Conservation (phyloP, 2,329 filamentous ascomycete species). For the Exophiala viscosa region DNA sequence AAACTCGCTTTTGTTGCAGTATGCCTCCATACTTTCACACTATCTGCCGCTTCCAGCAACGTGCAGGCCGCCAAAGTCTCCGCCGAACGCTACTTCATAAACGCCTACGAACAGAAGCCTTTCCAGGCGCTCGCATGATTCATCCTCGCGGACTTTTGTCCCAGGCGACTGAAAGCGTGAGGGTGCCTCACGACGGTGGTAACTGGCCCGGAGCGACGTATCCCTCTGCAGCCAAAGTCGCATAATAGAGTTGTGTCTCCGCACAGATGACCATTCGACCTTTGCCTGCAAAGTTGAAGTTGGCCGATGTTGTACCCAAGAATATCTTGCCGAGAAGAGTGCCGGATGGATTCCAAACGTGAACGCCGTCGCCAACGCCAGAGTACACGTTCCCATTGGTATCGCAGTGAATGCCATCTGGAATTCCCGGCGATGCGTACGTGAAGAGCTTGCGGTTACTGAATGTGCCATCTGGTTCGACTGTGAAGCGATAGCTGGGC, state of each 20-base stretch:
- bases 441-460: slow-evolving; percentile 52
- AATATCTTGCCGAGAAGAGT: slow-evolving; percentile 57
- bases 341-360: slow-evolving; percentile 52
- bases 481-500: slow-evolving; percentile 24
- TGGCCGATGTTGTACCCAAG: slow-evolving; percentile 29
- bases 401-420: slow-evolving; percentile 50
- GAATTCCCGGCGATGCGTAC: slow-evolving; percentile 46
- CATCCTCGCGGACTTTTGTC: too few species aligned
- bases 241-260: slow-evolving; percentile 23
- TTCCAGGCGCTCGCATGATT: too few species aligned
- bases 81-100: too few species aligned
- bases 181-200: slow-evolving; percentile 14
- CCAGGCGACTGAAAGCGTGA: too few species aligned
- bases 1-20: too few species aligned
- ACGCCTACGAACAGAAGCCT: too few species aligned
- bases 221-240: slow-evolving; percentile 20
- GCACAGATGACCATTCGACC: slow-evolving; percentile 25
- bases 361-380: slow-evolving; percentile 53
- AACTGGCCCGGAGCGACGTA: slow-evolving; percentile 17
- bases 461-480: slow-evolving; percentile 20
- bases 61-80: too few species aligned
- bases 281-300: slow-evolving; percentile 29
- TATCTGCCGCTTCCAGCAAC: neutral
- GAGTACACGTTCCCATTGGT: slow-evolving; percentile 54
- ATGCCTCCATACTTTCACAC: too few species aligned